Base-by-base conservation (phyloP, 129 eudicot species). In the Scalesia atractyloides region DNA sequence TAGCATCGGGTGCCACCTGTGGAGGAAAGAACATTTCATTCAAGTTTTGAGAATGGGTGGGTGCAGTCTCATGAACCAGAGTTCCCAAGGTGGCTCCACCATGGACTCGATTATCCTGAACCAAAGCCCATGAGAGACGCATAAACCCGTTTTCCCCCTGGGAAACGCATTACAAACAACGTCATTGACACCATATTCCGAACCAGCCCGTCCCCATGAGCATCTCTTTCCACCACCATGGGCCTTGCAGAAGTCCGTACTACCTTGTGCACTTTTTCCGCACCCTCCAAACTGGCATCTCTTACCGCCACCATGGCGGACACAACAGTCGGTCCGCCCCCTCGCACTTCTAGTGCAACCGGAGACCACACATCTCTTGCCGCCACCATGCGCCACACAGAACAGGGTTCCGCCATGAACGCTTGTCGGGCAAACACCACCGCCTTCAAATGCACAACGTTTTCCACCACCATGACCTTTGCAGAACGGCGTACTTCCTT, bases 381-480 rank as follows among this genome's bases (percentile, higher is more conserved):
- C 96, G 26, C 98, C 98, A 2, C 98, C 98, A 82, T 92, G 96
- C 8, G 98, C 98, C 1, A 92, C 96, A 22, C 96, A 92, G 19
- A 81, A 92, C 20, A 82, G 84, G 69, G 98, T 92, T 26, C 98
- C 98, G 7, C 98, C 96, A 64, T 89, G 96, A 33, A 92, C 96
- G 34, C 98, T 89, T 62, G 90, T 92, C 3, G 95, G 96, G 69
- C 98, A 92, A 69, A 84, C 75, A 5, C 96, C 93, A 12, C 90
- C 93, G 41, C 96, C 89, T 65, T 86, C 85, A 77, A 56, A 89
- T 0, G 91, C 88, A 70, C 98, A 92, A 47, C 98, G 81, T 60
- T 92, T 92, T 48, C 98, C 96, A 17, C 98, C 98, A 39, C 98
- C 98, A 37, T 92, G 98, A 15, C 98, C 96, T 77, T 92, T 92